Evolutionary conservation across 331 rosid genomes (phyloP).

Genomic region (Saraca asoca): DNA sequence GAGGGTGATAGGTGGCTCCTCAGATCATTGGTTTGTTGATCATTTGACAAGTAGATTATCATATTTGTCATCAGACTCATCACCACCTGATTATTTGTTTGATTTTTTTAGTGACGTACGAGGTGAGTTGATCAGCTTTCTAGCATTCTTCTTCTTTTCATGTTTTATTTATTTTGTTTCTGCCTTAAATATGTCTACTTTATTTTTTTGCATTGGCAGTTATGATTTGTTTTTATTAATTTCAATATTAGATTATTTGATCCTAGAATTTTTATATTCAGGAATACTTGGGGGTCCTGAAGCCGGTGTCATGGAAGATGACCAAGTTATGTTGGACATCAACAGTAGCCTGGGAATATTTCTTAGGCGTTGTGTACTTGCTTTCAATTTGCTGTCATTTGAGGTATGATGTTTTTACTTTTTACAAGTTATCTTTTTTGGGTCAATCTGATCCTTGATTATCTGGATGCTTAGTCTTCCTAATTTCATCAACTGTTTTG

Average conservation of each 20-base stretch:
- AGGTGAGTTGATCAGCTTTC: conserved; percentile 48
- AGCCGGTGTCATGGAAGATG: conserved; percentile 72
- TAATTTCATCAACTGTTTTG: neutral
- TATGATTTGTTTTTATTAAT: neutral
- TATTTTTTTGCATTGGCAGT: neutral
- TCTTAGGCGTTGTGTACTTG: conserved; percentile 82
- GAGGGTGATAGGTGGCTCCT: conserved; percentile 62
- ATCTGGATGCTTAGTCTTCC: conserved; percentile 17
- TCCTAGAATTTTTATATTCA: conserved; percentile 34
- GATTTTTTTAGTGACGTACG: conserved; percentile 80
- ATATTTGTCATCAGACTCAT: conserved; percentile 66
- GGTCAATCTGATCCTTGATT: neutral
- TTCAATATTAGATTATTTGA: conserved; percentile 11
- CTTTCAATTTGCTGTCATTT: conserved; percentile 81
- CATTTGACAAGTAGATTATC: conserved; percentile 68
- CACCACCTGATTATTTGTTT: conserved; percentile 88
- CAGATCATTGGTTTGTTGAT: conserved; percentile 56
- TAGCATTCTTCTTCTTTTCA: conserved; percentile 6
- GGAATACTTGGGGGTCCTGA: conserved; percentile 83
- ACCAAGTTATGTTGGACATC: conserved; percentile 78
- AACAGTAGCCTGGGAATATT: conserved; percentile 78
- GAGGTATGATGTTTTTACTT: conserved; percentile 55
- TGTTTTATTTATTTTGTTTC: neutral
- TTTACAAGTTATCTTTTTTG: neutral
- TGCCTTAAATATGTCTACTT: neutral